A percentile compares a stretch with the other conserved stretches of the same genome.
Conservation (phyloP, 371 early-diverging fungal species). For the Mortierella sp. region DNA sequence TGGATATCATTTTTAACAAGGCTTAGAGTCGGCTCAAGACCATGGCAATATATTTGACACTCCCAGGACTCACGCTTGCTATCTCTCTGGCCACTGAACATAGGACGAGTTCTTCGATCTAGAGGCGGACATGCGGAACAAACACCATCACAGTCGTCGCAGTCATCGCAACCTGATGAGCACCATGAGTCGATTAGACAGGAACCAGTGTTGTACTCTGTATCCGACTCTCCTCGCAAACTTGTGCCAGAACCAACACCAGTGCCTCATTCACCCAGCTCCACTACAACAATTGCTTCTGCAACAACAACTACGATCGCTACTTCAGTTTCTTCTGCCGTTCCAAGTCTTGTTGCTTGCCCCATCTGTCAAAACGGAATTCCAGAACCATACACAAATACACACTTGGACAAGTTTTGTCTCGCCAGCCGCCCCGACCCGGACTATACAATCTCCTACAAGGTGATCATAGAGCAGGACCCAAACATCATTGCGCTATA, state of each 20-base stretch:
- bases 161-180: background rate
- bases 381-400: slow-evolving; percentile 50
- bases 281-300: background rate
- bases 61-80: background rate
- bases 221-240: background rate
- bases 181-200: background rate
- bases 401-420: slow-evolving; percentile 60
- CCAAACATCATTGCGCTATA: slow-evolving; percentile 25
- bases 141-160: slow-evolving; percentile 7
- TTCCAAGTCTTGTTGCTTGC: slow-evolving; percentile 43
- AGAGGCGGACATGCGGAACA: slow-evolving; percentile 13
- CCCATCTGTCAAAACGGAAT: slow-evolving; percentile 56
- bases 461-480: slow-evolving; percentile 8
- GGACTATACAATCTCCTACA: slow-evolving; percentile 23
- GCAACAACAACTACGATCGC: background rate
- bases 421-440: slow-evolving; percentile 45
- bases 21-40: background rate
- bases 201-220: background rate
- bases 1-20: too few species aligned
- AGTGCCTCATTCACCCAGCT: background rate
- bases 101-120: slow-evolving; percentile 28
- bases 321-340: background rate
- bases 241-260: background rate
- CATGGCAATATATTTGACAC: background rate
- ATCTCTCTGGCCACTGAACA: background rate